A percentile compares a stretch with the other conserved stretches of the same genome.
phyloP scores from a whole-genome alignment of 768 basidiomycete species.

The Chalciporus piperatus region DNA sequence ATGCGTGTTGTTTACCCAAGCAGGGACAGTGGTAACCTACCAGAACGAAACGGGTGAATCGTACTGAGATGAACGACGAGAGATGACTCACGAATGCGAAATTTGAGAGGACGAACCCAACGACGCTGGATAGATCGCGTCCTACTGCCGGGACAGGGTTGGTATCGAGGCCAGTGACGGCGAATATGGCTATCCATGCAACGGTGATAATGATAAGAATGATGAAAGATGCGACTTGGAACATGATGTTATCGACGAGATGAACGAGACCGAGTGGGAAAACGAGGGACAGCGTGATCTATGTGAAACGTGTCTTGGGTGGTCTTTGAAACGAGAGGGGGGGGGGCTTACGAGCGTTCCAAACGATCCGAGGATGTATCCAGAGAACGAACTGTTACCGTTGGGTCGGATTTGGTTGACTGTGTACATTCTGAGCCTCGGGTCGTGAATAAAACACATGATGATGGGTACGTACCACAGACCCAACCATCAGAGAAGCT shows the following conservation, averaged over 20 bases:
- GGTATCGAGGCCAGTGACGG: conserved; percentile 8
- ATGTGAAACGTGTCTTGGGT: not conserved
- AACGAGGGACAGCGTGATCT: conserved; percentile 19
- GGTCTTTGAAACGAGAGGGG: not conserved
- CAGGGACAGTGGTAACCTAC: conserved; percentile 23
- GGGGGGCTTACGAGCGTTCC: conserved; percentile 16
- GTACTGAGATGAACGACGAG: not conserved
- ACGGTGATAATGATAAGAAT: conserved; percentile 18
- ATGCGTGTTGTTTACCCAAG: conserved; percentile 26
- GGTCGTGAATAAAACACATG: not conserved
- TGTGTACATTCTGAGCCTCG: conserved; percentile 2
- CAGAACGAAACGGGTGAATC: not conserved
- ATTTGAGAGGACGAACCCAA: conserved; percentile 23
- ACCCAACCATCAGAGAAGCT: conserved; percentile 22
- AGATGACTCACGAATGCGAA: conserved; percentile 21
- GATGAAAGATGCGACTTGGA: conserved; percentile 23
- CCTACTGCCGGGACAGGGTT: conserved; percentile 16
- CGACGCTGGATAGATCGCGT: conserved; percentile 17
- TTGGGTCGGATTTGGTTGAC: conserved; percentile 11
- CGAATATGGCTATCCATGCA: conserved; percentile 18
- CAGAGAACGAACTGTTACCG: conserved; percentile 16
- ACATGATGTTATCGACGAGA: conserved; percentile 24
- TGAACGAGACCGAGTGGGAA: conserved; percentile 24
- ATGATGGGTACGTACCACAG: conserved; percentile 12
- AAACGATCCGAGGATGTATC: conserved; percentile 22